A percentile compares a stretch with the other conserved stretches of the same genome.
These are phyloP conservation scores for Crithidia fasciculata DNA, from an alignment of 208 protist genomes.

Conservation along the genomic window DNA sequence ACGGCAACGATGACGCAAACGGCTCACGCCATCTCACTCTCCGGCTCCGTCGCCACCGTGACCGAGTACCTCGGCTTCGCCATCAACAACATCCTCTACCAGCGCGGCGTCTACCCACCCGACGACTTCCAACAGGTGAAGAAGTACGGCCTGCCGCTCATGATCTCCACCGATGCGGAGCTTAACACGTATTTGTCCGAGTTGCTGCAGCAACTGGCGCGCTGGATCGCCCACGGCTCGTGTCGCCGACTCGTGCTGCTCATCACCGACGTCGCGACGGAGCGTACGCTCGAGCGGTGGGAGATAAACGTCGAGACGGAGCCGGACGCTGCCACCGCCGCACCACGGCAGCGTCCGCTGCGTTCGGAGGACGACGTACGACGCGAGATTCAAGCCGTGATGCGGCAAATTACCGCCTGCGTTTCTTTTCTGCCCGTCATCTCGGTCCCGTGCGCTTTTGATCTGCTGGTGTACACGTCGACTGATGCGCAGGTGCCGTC, in stretches of 20 bases:
- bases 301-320: conserved; percentile 89
- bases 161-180: conserved; percentile 94
- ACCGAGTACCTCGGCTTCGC: conserved; percentile 98
- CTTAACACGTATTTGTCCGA: conserved; percentile 96
- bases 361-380: conserved; percentile 88
- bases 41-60: conserved; percentile 96
- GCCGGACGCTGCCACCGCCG: neutral
- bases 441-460: conserved; percentile 85
- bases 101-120: conserved; percentile 97
- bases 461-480: conserved; percentile 94
- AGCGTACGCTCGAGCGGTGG: conserved; percentile 95
- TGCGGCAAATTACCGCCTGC: conserved; percentile 97
- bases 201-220: conserved; percentile 94
- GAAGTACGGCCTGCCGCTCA: conserved; percentile 96
- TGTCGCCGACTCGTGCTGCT: conserved; percentile 97
- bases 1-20: conserved; percentile 42
- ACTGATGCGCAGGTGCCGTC: conserved; percentile 79
- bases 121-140: conserved; percentile 94
- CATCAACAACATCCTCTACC: conserved; percentile 95
- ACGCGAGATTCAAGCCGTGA: conserved; percentile 95
- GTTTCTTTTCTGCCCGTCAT: conserved; percentile 97
- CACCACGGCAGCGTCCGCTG: neutral
- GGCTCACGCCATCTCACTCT: conserved; percentile 92
- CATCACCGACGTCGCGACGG: conserved; percentile 67
- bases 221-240: conserved; percentile 89